phyloP scores from a whole-genome alignment of 352 stramenopile genomes.

The Phytophthora kernoviae region DNA sequence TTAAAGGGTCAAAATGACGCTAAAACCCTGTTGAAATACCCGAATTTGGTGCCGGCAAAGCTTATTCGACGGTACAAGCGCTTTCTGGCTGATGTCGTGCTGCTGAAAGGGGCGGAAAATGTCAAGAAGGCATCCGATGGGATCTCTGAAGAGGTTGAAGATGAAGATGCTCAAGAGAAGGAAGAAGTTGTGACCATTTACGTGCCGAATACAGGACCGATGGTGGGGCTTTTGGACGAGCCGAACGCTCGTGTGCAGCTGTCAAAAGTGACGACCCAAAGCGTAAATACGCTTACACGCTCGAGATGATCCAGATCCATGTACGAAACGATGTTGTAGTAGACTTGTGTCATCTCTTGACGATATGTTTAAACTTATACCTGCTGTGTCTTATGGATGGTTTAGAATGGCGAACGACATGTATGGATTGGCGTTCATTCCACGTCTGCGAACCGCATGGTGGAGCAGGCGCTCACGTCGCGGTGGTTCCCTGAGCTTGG shows the following conservation, averaged over 20 bases:
- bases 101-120: constrained; percentile 29
- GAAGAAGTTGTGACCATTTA: constrained; percentile 70
- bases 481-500: constrained; percentile 74
- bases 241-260: constrained; percentile 72
- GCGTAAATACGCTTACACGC: constrained; percentile 84
- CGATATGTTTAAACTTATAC: not conserved
- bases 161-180: constrained; percentile 5
- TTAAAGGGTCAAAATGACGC: constrained; percentile 9
- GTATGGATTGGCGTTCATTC: constrained; percentile 87
- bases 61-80: constrained; percentile 83
- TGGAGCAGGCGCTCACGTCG: constrained; percentile 63
- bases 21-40: constrained; percentile 59
- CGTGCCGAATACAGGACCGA: constrained; percentile 84
- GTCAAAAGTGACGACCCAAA: constrained; percentile 75
- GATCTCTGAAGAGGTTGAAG: constrained; percentile 12
- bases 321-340: constrained; percentile 39
- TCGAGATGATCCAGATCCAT: constrained; percentile 85
- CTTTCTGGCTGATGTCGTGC: constrained; percentile 81
- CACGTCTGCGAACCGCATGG: constrained; percentile 78
- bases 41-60: constrained; percentile 52
- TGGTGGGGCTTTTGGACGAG: constrained; percentile 77
- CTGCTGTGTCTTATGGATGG: not conserved
- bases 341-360: not conserved
- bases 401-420: constrained; percentile 64
- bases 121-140: not conserved